A percentile compares a stretch with the other conserved stretches of the same genome.
These are phyloP conservation scores for Barnettozyma hawaiiensis DNA, from an alignment of 1,139 yeast species.

Conservation along the genomic window DNA sequence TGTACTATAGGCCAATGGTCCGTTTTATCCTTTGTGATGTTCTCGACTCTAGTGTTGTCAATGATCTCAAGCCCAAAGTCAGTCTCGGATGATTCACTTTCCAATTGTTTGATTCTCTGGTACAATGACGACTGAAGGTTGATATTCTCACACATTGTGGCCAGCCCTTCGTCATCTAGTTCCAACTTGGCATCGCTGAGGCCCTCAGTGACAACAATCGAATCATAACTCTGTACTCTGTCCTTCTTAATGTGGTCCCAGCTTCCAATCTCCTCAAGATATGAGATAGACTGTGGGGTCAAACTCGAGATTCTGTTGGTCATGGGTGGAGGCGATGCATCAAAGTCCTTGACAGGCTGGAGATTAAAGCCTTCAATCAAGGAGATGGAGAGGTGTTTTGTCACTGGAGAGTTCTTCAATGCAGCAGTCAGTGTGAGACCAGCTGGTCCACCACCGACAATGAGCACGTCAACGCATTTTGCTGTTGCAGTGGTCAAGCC, in stretches of 20 bases:
- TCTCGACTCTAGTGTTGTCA: conserved; percentile 62
- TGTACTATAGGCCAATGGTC: conserved; percentile 75
- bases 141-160: conserved; percentile 84
- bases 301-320: conserved; percentile 82
- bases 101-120: conserved; percentile 44
- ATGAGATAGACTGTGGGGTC: conserved; percentile 74
- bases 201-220: conserved; percentile 84
- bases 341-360: conserved; percentile 46
- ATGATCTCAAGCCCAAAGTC: conserved; percentile 40
- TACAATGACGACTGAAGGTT: conserved; percentile 75
- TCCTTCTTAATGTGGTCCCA: conserved; percentile 68
- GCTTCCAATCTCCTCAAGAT: conserved; percentile 63
- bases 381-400: conserved; percentile 56
- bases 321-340: conserved; percentile 47
- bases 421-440: conserved; percentile 86
- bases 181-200: conserved; percentile 62
- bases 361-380: conserved; percentile 71
- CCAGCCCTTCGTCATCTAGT: conserved; percentile 60
- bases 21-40: conserved; percentile 34
- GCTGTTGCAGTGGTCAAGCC: conserved; percentile 27
- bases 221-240: conserved; percentile 73
- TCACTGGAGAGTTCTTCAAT: conserved; percentile 54
- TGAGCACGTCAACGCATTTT: conserved; percentile 55
- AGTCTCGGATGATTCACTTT: conserved; percentile 16
- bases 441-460: conserved; percentile 98